These are phyloP conservation scores for Botrytis fragariae DNA, from an alignment of 2,329 filamentous ascomycete species.

Conservation along the genomic window DNA sequence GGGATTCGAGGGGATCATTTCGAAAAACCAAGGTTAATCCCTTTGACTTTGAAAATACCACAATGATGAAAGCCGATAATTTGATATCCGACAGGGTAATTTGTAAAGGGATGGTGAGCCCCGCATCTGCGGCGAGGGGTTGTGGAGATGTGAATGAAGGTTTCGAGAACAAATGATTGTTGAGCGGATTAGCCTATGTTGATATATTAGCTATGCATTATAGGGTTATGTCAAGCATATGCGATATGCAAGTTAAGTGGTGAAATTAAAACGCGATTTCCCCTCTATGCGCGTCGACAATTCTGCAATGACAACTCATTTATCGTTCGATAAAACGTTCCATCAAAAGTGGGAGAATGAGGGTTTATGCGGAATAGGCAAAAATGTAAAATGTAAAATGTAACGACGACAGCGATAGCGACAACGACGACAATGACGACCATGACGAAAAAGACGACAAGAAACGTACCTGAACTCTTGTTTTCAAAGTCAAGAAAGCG, in stretches of 20 bases:
- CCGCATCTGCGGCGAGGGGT: conserved; percentile 84
- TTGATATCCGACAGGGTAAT: conserved; percentile 96
- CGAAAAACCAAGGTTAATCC: conserved; percentile 94
- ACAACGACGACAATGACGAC: neutral
- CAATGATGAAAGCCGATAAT: conserved; percentile 91
- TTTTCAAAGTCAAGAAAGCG: conserved; percentile 91
- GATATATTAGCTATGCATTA: conserved; percentile 51
- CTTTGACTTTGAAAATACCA: conserved; percentile 97
- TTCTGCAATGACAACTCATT: conserved; percentile 13
- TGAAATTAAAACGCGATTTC: neutral
- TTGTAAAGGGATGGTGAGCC: conserved; percentile 93
- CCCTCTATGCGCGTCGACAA: conserved; percentile 9
- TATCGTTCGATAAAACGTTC: neutral
- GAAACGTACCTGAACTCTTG: conserved; percentile 76
- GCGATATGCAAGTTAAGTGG: neutral
- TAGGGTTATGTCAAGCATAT: conserved; percentile 27
- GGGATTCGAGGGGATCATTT: conserved; percentile 94
- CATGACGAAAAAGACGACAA: conserved; percentile 30
- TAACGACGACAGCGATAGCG: neutral
- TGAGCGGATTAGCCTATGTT: conserved; percentile 81
- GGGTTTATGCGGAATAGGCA: conserved; percentile 5
- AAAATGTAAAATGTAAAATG: conserved; percentile 13
- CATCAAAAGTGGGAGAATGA: conserved; percentile 13
- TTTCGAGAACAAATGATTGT: conserved; percentile 90
- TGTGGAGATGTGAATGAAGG: conserved; percentile 90